Conservation (phyloP, 2,329 filamentous ascomycete genomes). For the Cytospora piceae region DNA sequence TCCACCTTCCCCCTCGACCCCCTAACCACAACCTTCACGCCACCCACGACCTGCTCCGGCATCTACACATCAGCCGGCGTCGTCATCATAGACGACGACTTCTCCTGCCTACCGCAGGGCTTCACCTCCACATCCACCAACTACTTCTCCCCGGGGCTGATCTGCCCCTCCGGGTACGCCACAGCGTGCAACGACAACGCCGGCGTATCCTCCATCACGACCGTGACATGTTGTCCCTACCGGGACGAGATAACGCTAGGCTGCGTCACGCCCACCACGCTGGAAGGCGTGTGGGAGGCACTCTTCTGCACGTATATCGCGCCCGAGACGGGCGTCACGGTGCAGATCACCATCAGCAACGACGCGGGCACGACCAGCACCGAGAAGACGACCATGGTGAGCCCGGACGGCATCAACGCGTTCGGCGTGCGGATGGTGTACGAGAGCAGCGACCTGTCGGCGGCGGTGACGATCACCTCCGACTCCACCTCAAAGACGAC, state of each 20-base stretch:
- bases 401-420: constrained; percentile 39
- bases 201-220: constrained; percentile 37
- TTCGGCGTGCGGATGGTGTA: constrained; percentile 43
- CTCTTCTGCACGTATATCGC: constrained; percentile 43
- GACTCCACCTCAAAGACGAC: not conserved
- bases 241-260: constrained; percentile 34
- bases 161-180: constrained; percentile 33
- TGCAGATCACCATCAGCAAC: constrained; percentile 36
- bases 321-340: constrained; percentile 32
- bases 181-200: constrained; percentile 38
- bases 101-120: constrained; percentile 25
- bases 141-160: constrained; percentile 30
- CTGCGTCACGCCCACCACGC: constrained; percentile 37
- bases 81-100: constrained; percentile 13
- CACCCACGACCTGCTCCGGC: constrained; percentile 18
- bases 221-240: constrained; percentile 43
- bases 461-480: constrained; percentile 8
- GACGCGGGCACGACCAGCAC: constrained; percentile 34
- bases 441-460: constrained; percentile 36
- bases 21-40: constrained; percentile 25
- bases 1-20: constrained; percentile 18
- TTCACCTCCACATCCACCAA: constrained; percentile 17
- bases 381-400: constrained; percentile 31
- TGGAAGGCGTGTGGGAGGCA: constrained; percentile 34
- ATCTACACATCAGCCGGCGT: constrained; percentile 11